These are phyloP conservation scores for Backusella morwellensis DNA, from an alignment of 192 early-diverging fungal species.

Conservation along the genomic window DNA sequence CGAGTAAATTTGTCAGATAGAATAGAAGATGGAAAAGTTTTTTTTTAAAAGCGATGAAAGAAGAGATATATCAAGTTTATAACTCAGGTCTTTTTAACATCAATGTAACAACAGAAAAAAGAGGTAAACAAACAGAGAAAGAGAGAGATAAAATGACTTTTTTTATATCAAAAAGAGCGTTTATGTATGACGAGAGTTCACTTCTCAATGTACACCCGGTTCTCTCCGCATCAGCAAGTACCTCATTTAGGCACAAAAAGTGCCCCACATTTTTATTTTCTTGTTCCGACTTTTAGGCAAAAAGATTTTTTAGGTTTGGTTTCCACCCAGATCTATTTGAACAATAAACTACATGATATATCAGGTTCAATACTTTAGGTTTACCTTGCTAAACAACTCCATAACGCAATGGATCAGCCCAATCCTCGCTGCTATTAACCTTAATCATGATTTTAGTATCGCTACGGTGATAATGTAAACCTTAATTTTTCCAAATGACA, in stretches of 20 bases:
- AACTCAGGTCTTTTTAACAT: background rate
- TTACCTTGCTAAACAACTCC: background rate
- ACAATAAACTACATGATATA: background rate
- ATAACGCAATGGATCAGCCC: background rate
- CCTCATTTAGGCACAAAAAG: background rate
- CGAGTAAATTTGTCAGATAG: background rate
- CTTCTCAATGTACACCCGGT: conserved; percentile 5
- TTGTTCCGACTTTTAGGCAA: background rate
- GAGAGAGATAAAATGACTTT: background rate
- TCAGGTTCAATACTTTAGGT: background rate
- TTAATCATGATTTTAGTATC: background rate
- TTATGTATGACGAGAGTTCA: conserved; percentile 1
- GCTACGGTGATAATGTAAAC: background rate
- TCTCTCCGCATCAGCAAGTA: background rate
- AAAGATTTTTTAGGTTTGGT: background rate
- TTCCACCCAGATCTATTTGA: background rate
- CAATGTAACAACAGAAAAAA: background rate
- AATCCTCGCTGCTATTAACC: background rate
- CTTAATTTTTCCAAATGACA: background rate
- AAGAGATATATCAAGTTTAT: background rate
- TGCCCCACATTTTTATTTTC: conserved; percentile 12
- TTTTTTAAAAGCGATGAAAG: background rate
- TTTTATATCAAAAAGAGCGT: background rate
- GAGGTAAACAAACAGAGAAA: background rate
- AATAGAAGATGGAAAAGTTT: background rate